Percentiles rank a stretch among this genome's conserved stretches.
Evolutionary conservation across 768 basidiomycete genomes (phyloP).

Genomic region (Cystofilobasidium bisporidii): DNA sequence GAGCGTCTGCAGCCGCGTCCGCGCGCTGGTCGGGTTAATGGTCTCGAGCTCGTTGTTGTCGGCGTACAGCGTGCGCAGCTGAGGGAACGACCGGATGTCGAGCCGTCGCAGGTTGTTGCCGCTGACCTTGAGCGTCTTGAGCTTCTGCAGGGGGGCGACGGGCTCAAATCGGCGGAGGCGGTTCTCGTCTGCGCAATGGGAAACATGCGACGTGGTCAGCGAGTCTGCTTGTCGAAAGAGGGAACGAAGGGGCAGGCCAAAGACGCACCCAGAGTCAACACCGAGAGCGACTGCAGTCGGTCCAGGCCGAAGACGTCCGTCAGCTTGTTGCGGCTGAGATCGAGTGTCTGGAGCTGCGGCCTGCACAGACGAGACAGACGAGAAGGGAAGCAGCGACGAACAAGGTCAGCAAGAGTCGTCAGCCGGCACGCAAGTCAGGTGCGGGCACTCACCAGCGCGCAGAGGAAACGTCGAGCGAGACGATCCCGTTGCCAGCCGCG

Average conservation of each 20-base stretch:
- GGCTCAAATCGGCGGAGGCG: conserved; percentile 48
- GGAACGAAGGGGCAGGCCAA: neutral
- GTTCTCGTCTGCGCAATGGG: conserved; percentile 59
- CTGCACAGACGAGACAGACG: conserved; percentile 33
- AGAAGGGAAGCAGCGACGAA: too few relatives aligned
- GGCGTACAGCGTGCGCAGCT: conserved; percentile 80
- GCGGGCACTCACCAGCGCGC: conserved; percentile 58
- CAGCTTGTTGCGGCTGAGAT: conserved; percentile 68
- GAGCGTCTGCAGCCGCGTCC: conserved; percentile 73
- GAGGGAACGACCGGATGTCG: conserved; percentile 52
- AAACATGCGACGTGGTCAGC: neutral
- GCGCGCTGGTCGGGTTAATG: conserved; percentile 38
- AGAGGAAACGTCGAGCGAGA: conserved; percentile 51
- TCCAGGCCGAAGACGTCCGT: conserved; percentile 52
- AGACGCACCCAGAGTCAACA: conserved; percentile 65
- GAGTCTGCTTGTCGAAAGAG: neutral
- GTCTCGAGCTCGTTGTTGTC: conserved; percentile 59
- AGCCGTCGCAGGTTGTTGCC: conserved; percentile 65
- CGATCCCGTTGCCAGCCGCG: conserved; percentile 62
- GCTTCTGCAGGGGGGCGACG: conserved; percentile 47
- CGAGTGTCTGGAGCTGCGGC: conserved; percentile 63
- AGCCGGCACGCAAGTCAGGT: neutral
- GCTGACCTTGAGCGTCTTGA: conserved; percentile 78
- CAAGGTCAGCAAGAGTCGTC: neutral
- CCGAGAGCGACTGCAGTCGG: conserved; percentile 46